Evolutionary conservation across 768 basidiomycete genomes (phyloP), one percentile per base, ranked within the genome.

Genomic region (Mycena vulgaris): DNA sequence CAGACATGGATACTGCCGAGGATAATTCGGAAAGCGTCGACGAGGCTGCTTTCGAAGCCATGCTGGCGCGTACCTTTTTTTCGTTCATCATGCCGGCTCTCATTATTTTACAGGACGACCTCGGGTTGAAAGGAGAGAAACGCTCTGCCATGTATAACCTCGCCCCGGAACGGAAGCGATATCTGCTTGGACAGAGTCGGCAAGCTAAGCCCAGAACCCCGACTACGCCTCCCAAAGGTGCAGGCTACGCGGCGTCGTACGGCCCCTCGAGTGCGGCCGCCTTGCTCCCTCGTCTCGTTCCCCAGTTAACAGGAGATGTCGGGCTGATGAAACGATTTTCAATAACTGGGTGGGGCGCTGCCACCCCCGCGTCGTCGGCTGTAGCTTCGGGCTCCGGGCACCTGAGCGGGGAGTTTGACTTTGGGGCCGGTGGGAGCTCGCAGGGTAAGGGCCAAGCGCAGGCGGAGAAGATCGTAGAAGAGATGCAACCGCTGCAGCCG

Each of bases 261-360:
- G 90, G 91, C 1, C 89, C 92, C 5, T 84, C 91, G 7, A 89
- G 86, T 68, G 88, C 86, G 13, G 80, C 86, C 16, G 82, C 84
- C 19, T 75, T 92, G n/a, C 77, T 93, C 5, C 90, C 92, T 55
- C 88, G 88, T 28, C 83, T 95, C 11, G 88, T 90, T 39, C 93
- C 93, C 28, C 93, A 94, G 70, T 80, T 93, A 2, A 92, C 92
- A n/a, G 92, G 93, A 11, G 92, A 92, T 69, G 81, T 85, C n/a
- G 81, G 89, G 39, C 73, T 93, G 19, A 89, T 94, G 77, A 90
- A 88, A 63, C 88, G 93, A 21, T 87, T 92, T 55, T 94, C 92
- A 0, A 83, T 92, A 0, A 79, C 87, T 10, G 87, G 87, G 3
- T 93, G 93, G 92, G 87, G 90, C 14, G 75, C 81, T 5, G 70